phyloP scores from a whole-genome alignment of 176 grass and related monocot genomes.

The Oryza rufipogon region DNA sequence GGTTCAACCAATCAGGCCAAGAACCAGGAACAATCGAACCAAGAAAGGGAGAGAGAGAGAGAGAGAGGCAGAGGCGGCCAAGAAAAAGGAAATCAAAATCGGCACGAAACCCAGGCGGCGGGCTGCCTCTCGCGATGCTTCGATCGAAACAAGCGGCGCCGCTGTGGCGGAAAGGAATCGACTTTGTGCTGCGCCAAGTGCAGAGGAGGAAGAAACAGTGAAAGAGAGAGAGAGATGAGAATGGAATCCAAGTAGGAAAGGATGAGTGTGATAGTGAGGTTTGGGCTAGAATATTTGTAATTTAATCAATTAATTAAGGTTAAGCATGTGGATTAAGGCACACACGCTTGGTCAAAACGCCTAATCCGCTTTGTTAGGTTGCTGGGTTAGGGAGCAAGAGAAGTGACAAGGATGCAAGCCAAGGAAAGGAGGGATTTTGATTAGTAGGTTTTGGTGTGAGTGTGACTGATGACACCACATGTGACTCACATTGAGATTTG shows the following conservation, averaged over 20 bases:
- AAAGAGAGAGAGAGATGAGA: neutral
- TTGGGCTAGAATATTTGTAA: neutral
- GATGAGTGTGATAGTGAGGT: neutral
- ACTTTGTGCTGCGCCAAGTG: neutral
- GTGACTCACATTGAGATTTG: neutral
- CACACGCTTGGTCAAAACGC: neutral
- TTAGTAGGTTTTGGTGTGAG: neutral
- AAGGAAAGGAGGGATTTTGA: neutral
- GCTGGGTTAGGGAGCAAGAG: neutral
- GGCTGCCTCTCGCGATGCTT: neutral
- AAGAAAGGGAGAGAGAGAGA: neutral
- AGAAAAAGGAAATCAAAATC: conserved; percentile 3
- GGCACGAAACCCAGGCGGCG: conserved; percentile 25
- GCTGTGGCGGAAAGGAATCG: neutral
- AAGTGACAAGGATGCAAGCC: neutral
- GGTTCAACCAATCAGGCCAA: neutral
- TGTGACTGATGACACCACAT: neutral
- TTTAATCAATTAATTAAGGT: neutral
- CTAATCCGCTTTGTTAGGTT: neutral
- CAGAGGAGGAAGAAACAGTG: neutral
- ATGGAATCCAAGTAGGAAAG: conserved; percentile 2
- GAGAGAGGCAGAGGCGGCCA: neutral
- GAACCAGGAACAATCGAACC: neutral
- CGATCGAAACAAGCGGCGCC: conserved; percentile 4
- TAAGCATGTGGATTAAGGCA: neutral